Base-by-base conservation (phyloP, 2,329 filamentous ascomycete species). In the Cercospora nicotianae region DNA sequence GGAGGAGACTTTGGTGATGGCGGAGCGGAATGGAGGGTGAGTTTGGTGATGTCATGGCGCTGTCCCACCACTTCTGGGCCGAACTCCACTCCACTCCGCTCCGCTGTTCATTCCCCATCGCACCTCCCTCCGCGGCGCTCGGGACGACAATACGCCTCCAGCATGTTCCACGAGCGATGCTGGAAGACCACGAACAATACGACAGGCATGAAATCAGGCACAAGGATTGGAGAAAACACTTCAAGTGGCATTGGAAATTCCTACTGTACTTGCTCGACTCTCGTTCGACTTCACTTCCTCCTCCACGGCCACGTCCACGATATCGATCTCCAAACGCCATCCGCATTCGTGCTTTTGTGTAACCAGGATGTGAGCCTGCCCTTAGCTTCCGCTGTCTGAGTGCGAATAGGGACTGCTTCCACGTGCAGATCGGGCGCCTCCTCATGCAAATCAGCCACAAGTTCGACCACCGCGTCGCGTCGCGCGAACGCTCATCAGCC, bases 331-430 rank as follows among this genome's bases (percentile, higher is more conserved):
- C 42, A 48, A 10, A 18, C 18, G 42, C 42, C n/a, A 10, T 48
- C 42, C 42, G 42, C 42, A 48, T 23, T 23, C 20, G 42, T 23
- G 3, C 42, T 4, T 57, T 30, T 18, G 23, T 57, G 53, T 26
- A 57, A 57, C 61, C 61, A 58, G 61, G 48, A 28, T 64, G 48
- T 64, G 51, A 51, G 45, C 61, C 61, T 58, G 61, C 61, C 61
- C 28, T 33, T 57, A 64, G 61, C 61, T 53, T 30, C 61, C 61
- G 48, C 61, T 3, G 12, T 23, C n/a, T 51, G 26, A 23, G 33
- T 63, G 45, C 60, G 60, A 63, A 63, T 63, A 53, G 60, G 45
- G 60, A 63, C 33, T 12, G 13, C 23, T 36, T 28, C 42, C 23
- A 31, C 20, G 28, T 39, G 60, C 60, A 63, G 60, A 63, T 63